A percentile compares a stretch with the other conserved stretches of the same genome.
Evolutionary conservation across 257 asterid genomes (phyloP).

Genomic region (Scutellaria barbata): DNA sequence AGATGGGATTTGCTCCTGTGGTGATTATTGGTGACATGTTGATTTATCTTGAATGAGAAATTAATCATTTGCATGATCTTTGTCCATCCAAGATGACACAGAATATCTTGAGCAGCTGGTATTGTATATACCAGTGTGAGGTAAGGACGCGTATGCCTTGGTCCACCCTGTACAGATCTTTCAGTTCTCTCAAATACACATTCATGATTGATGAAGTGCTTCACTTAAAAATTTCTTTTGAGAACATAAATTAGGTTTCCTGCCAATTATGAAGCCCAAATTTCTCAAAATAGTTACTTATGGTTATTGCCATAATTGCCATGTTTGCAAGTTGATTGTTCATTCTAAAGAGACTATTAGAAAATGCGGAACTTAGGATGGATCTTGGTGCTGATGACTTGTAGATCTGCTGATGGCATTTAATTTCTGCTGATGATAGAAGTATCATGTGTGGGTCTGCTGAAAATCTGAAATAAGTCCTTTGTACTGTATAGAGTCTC

Average conservation of each 20-base stretch:
- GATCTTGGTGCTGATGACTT: neutral
- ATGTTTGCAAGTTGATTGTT: neutral
- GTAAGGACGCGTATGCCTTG: neutral
- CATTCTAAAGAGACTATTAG: neutral
- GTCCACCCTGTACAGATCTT: neutral
- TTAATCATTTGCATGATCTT: neutral
- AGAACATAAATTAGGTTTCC: no score
- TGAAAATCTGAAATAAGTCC: neutral
- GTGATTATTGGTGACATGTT: conserved; percentile 58
- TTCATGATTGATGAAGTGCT: no score
- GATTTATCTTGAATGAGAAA: neutral
- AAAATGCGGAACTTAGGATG: neutral
- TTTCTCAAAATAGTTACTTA: no score
- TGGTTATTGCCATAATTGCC: neutral
- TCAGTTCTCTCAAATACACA: no score
- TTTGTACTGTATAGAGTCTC: conserved; percentile 53
- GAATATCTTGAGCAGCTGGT: neutral
- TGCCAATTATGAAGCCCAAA: no score
- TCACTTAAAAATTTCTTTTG: no score
- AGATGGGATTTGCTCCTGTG: conserved; percentile 65
- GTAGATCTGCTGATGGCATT: neutral
- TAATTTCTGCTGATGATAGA: neutral
- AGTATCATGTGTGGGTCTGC: neutral
- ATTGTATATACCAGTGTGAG: neutral
- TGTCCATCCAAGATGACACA: conserved; percentile 20